A percentile compares a stretch with the other conserved stretches of the same genome.
phyloP scores from a whole-genome alignment of 1,284 basidiomycete genomes.

The Golubevia sp. region DNA sequence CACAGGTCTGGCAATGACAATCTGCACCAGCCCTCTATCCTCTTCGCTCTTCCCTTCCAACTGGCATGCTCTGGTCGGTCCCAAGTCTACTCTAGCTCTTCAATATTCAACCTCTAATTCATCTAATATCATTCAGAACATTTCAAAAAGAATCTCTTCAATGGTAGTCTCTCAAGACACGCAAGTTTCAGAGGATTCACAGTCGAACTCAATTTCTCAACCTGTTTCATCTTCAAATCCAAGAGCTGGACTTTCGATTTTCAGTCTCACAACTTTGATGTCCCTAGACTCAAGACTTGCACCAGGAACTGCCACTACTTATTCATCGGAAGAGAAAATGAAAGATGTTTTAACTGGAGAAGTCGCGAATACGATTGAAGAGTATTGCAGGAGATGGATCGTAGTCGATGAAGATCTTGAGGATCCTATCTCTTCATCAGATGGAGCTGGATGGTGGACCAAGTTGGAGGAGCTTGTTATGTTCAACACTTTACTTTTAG shows the following conservation, averaged over 20 bases:
- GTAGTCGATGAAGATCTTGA: neutral
- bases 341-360: neutral
- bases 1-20: constrained; percentile 30
- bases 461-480: neutral
- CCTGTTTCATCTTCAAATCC: constrained; percentile 1
- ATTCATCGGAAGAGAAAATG: neutral
- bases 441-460: neutral
- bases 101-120: neutral
- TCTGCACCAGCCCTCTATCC: constrained; percentile 7
- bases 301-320: constrained; percentile 6
- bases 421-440: neutral
- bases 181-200: no score
- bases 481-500: no score
- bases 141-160: neutral
- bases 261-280: constrained; percentile 1
- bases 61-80: constrained; percentile 5
- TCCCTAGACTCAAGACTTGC: neutral
- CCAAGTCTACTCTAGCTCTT: neutral
- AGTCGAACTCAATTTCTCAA: no score
- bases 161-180: no score
- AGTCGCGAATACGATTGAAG: neutral
- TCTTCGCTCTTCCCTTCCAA: constrained; percentile 13
- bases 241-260: constrained; percentile 5
- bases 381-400: neutral
- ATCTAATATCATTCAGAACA: neutral